Conservation (phyloP, 192 early-diverging fungal genomes). For the Dimargaris verticillata region DNA sequence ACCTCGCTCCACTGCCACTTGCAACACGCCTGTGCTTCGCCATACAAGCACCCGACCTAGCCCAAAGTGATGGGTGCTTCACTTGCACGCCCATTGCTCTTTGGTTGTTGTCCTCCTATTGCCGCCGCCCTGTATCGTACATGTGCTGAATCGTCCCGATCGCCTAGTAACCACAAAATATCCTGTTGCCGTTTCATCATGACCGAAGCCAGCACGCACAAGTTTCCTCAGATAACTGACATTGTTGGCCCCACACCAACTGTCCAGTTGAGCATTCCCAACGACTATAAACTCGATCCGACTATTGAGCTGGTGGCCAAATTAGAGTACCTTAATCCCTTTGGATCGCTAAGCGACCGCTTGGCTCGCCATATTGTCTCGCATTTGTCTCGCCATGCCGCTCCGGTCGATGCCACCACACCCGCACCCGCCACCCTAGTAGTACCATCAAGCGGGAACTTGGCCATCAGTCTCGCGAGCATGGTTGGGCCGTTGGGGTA, state of each 20-base stretch:
- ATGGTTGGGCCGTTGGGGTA: conserved; percentile 26
- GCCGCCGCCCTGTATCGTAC: too few species aligned
- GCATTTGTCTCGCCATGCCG: conserved; percentile 19
- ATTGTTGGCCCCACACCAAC: conserved; percentile 51
- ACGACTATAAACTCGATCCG: conserved; percentile 5
- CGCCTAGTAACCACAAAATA: too few species aligned
- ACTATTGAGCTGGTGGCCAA: conserved; percentile 49
- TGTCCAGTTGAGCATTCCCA: conserved; percentile 22
- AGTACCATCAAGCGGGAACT: conserved; percentile 52
- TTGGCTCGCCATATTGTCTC: conserved; percentile 32
- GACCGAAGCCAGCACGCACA: too few species aligned
- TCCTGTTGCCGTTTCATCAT: too few species aligned
- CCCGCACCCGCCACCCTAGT: conserved; percentile 26
- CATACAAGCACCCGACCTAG: too few species aligned
- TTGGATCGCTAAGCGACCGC: conserved; percentile 58
- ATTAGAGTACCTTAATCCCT: conserved; percentile 54
- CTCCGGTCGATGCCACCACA: background rate
- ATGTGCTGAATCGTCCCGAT: too few species aligned
- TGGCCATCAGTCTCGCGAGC: conserved; percentile 47
- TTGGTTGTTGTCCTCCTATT: too few species aligned
- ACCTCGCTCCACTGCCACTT: too few species aligned
- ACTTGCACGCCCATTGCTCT: too few species aligned
- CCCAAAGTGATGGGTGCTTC: too few species aligned
- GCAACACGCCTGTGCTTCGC: too few species aligned
- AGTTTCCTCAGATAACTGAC: too few species aligned